Evolutionary conservation across 192 early-diverging fungal species (phyloP).

Genomic region (Mortierella alpina): DNA sequence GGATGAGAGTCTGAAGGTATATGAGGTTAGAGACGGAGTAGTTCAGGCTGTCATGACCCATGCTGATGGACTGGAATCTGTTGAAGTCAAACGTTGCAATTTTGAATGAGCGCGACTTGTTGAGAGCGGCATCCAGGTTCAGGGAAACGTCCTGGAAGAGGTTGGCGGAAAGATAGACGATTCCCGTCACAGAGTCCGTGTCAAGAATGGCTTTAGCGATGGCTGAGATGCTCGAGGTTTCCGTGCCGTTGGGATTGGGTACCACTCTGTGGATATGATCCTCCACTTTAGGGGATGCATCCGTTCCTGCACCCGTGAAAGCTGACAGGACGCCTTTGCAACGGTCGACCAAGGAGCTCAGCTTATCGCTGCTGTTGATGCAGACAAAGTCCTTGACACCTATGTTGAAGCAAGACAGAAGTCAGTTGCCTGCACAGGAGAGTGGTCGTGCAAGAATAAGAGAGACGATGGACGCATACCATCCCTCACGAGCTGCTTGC

Average conservation of each 20-base stretch:
- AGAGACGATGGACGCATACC: background rate
- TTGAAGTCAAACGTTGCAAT: conserved; percentile 42
- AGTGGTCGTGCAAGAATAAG: background rate
- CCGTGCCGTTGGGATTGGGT: conserved; percentile 1
- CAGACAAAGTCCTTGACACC: conserved; percentile 47
- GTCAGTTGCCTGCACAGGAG: background rate
- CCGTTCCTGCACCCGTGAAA: conserved; percentile 3
- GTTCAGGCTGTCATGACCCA: conserved; percentile 7
- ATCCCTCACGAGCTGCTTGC: conserved; percentile 24
- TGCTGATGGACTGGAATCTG: background rate
- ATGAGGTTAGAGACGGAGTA: conserved; percentile 38
- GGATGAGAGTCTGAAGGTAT: conserved; percentile 33
- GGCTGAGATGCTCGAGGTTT: background rate
- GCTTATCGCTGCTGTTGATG: conserved; percentile 14
- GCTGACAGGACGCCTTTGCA: conserved; percentile 35
- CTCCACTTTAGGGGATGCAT: conserved; percentile 18
- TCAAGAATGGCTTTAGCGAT: conserved; percentile 2
- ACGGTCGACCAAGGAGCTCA: conserved; percentile 31
- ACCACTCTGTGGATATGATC: conserved; percentile 12
- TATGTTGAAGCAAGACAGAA: background rate
- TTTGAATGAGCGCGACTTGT: conserved; percentile 27
- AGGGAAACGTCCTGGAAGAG: conserved; percentile 2
- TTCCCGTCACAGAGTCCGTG: conserved; percentile 12
- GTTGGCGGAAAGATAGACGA: conserved; percentile 27
- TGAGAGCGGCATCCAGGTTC: background rate